These are phyloP conservation scores for Skeletonema menzelii DNA, from an alignment of 108 stramenopile genomes.

Conservation along the genomic window DNA sequence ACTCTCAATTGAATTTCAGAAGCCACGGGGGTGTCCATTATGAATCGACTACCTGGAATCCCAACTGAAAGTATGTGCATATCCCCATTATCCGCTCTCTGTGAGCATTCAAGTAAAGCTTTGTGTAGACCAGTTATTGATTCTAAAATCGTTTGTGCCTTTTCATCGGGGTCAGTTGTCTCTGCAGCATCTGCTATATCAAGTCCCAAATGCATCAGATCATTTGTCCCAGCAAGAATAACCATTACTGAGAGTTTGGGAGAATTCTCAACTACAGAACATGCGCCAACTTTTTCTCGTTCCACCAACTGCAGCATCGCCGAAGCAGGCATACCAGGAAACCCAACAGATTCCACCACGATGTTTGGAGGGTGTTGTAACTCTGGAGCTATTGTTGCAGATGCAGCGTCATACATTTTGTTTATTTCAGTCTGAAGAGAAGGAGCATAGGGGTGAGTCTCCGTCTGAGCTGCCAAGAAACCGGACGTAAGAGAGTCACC, in stretches of 20 bases:
- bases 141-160: conserved; percentile 4
- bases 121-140: conserved; percentile 40
- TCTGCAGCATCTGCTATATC: neutral
- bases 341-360: conserved; percentile 53
- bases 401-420: neutral
- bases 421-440: conserved; percentile 52
- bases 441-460: conserved; percentile 64
- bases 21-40: conserved; percentile 35
- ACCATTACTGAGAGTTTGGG: conserved; percentile 51
- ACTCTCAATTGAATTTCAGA: conserved; percentile 23
- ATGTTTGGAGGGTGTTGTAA: neutral
- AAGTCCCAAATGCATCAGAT: conserved; percentile 50
- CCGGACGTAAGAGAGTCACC: conserved; percentile 80
- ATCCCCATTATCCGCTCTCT: neutral
- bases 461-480: conserved; percentile 38
- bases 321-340: conserved; percentile 67
- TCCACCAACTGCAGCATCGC: conserved; percentile 49
- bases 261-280: conserved; percentile 20
- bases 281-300: conserved; percentile 28
- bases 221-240: conserved; percentile 71
- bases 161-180: neutral
- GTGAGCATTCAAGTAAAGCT: conserved; percentile 20
- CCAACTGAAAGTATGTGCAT: conserved; percentile 59
- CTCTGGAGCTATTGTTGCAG: neutral
- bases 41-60: conserved; percentile 69